phyloP scores from a whole-genome alignment of 148 eudicot genomes.

The Bassia scoparia region DNA sequence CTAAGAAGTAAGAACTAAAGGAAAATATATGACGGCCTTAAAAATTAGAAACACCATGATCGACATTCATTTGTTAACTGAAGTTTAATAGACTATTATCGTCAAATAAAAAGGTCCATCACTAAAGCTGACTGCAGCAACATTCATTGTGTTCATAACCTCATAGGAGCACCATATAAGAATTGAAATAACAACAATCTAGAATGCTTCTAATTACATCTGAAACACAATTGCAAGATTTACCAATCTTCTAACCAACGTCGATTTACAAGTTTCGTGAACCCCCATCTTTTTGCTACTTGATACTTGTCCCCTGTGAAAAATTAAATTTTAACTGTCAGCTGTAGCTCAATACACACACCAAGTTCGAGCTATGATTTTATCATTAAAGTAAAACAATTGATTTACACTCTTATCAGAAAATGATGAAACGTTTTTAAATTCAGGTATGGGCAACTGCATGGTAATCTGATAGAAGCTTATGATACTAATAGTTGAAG shows the following conservation, averaged over 20 bases:
- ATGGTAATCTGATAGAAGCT: neutral
- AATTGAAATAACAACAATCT: neutral
- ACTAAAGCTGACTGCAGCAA: neutral
- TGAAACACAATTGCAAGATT: conserved; percentile 9
- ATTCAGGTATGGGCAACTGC: neutral
- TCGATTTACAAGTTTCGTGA: conserved; percentile 75
- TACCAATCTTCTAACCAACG: conserved; percentile 94
- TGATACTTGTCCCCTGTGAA: conserved; percentile 84
- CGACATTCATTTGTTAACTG: neutral
- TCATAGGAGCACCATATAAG: neutral
- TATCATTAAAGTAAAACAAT: neutral
- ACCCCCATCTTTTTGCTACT: conserved; percentile 57
- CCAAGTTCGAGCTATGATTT: neutral
- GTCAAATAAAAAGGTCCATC: neutral
- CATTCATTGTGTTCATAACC: neutral
- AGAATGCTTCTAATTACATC: neutral
- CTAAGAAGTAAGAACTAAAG: too few species aligned
- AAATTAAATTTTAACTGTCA: neutral
- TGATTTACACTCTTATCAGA: neutral
- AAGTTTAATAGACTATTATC: neutral
- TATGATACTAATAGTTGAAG: neutral
- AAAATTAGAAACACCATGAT: neutral
- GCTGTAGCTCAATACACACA: neutral
- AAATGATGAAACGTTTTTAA: neutral
- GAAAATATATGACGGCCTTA: neutral